Evolutionary conservation across 768 basidiomycete species (phyloP), one percentile per base, ranked within the genome.

Genomic region (Hygrocybe coccinea): DNA sequence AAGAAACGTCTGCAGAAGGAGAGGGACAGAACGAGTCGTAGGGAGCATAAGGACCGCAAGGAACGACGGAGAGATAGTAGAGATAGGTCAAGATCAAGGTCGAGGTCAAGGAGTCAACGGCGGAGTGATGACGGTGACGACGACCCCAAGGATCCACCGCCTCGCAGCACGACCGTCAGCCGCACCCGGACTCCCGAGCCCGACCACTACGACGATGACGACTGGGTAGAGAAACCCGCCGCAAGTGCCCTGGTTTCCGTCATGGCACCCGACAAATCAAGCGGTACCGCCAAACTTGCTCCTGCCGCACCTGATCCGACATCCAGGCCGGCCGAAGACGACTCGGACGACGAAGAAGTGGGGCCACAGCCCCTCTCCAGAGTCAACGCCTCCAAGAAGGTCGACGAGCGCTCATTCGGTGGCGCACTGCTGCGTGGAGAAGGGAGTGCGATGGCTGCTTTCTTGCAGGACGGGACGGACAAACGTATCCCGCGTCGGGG

Each of bases 391-490:
- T 74, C 74, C 55, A 84, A 80, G 62, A 81, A 76, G 64, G 65
- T 86, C 46, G 89, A 91, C 73, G 91, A 91, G 64, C 83, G 93
- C 21, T 82, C 88, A 44, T 99, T 93, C 66, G 92, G 93, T 59
- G 83, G 94, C 56, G 88, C 91, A 25, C 77, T 99, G 49, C 80
- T 94, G 10, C 89, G 89, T 4, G 97, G 97, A 51, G 97, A 99
- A 79, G 97, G 93, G 50, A 88, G 87, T 60, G 97, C 97, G 36
- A 98, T 99, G 94, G 97, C 97, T 1, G 91, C 92, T 41, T 99
- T 89, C 80, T 81, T 97, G 54, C 79, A 89, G 66, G 95, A 97
- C 2, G 82, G 86, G 59, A 83, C 87, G 12, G 81, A 89, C 52
- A 61, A 78, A 10, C 95, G 97, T 67, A 99, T 98, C 64, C 97